These are phyloP conservation scores for Acorus gramineus DNA, from an alignment of 106 monocot genomes.

Conservation along the genomic window DNA sequence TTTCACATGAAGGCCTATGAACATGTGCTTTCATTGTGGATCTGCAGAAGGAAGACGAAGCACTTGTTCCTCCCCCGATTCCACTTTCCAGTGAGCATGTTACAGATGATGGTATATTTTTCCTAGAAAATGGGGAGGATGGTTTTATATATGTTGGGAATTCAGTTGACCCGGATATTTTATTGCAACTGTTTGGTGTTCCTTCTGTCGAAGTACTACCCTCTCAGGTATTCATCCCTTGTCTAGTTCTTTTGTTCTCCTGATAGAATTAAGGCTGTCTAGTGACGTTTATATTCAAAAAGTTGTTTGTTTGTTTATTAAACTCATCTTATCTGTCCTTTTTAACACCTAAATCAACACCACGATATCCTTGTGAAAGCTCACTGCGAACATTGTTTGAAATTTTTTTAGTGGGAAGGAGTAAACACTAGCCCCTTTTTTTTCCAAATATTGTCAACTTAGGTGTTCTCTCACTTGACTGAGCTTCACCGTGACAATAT, in stretches of 20 bases:
- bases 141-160: conserved; percentile 84
- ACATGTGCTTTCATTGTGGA: background rate
- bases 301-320: too few species aligned
- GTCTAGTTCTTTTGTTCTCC: conserved; percentile 3
- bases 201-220: conserved; percentile 61
- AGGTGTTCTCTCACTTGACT: too few species aligned
- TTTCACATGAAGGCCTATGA: background rate
- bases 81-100: conserved; percentile 85
- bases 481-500: too few species aligned
- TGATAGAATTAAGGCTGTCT: background rate
- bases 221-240: conserved; percentile 38
- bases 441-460: too few species aligned
- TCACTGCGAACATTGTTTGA: too few species aligned
- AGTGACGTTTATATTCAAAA: too few species aligned
- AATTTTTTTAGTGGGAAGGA: too few species aligned
- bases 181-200: conserved; percentile 76
- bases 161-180: conserved; percentile 41
- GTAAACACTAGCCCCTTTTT: too few species aligned
- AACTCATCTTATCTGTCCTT: too few species aligned
- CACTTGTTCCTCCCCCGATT: conserved; percentile 41
- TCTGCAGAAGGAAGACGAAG: conserved; percentile 53
- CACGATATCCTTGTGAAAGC: too few species aligned
- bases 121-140: conserved; percentile 98
- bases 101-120: conserved; percentile 83
- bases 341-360: too few species aligned